Conservation (phyloP, 225 moss, liverwort and hornwort genomes). For the Lunularia cruciata region DNA sequence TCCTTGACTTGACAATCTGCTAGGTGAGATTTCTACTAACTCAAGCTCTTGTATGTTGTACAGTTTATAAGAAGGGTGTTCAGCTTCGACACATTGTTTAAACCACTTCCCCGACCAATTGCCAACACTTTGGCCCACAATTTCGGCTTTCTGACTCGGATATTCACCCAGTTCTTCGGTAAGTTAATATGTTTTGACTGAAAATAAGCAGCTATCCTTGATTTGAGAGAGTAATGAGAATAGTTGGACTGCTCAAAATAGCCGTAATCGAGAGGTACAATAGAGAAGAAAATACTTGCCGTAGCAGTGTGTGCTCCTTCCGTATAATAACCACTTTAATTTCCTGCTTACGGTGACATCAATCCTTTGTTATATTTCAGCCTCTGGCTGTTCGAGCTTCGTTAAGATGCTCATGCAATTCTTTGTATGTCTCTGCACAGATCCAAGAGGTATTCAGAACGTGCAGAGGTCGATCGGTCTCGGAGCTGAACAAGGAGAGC, state of each 20-base stretch:
- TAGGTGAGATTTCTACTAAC: too few relatives aligned
- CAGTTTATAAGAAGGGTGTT: constrained; percentile 89
- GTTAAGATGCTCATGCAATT: too few relatives aligned
- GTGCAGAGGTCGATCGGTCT: constrained; percentile 86
- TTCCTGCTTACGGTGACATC: too few relatives aligned
- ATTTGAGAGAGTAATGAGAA: not conserved
- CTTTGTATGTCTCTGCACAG: too few relatives aligned
- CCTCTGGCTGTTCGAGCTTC: too few relatives aligned
- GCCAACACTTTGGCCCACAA: constrained; percentile 84
- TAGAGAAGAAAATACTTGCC: not conserved
- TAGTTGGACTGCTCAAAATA: not conserved
- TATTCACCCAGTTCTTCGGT: constrained; percentile 99
- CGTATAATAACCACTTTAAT: too few relatives aligned
- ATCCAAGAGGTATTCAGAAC: constrained; percentile 88
- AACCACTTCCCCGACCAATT: constrained; percentile 83
- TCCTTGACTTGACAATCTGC: too few relatives aligned
- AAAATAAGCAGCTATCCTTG: not conserved
- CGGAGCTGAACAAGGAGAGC: constrained; percentile 81
- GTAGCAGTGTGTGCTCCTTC: not conserved
- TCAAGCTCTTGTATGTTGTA: not conserved
- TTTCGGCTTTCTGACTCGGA: constrained; percentile 88
- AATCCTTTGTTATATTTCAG: too few relatives aligned
- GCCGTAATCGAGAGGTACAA: not conserved
- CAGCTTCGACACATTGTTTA: constrained; percentile 84
- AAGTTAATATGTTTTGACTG: constrained; percentile 19